phyloP scores from a whole-genome alignment of 495 filamentous ascomycete genomes.

The Penicillium odoratum region DNA sequence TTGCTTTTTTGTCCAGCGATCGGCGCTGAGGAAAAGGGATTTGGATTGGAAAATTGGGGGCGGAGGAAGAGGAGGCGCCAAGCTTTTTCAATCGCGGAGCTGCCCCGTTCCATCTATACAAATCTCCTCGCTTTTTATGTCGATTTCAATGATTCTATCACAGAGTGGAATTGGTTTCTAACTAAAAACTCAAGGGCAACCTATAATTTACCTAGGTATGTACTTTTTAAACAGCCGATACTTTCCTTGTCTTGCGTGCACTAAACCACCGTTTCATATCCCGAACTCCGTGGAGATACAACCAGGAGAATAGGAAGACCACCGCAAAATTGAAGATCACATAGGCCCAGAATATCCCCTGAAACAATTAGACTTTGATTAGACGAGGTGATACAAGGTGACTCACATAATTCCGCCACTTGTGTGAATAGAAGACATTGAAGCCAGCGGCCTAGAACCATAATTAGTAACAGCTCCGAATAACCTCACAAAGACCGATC shows the following conservation, averaged over 20 bases:
- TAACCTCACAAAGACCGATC: neutral
- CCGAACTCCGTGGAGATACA: conserved; percentile 50
- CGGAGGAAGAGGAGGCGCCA: conserved; percentile 6
- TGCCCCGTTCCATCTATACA: neutral
- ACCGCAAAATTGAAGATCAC: conserved; percentile 55
- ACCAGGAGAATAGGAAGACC: conserved; percentile 54
- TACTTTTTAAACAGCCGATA: neutral
- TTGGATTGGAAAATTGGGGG: conserved; percentile 1
- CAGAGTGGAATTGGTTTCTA: neutral
- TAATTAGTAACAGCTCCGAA: neutral
- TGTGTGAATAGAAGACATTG: conserved; percentile 52
- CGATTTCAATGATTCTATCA: neutral
- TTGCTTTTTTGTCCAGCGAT: neutral
- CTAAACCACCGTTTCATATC: conserved; percentile 44
- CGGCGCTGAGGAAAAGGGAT: conserved; percentile 1
- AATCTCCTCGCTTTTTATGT: neutral
- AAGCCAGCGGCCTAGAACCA: conserved; percentile 41
- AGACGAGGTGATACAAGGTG: neutral
- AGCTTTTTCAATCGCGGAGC: conserved; percentile 7
- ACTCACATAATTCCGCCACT: conserved; percentile 64
- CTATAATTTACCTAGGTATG: too few species aligned
- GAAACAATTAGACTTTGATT: neutral
- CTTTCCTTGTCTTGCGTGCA: conserved; percentile 40
- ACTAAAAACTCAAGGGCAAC: neutral
- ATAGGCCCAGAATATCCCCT: conserved; percentile 58